Percentiles rank a stretch among this genome's conserved stretches.
These are phyloP conservation scores for Beta lomatogona DNA, from an alignment of 179 eudicot genomes.

Conservation along the genomic window DNA sequence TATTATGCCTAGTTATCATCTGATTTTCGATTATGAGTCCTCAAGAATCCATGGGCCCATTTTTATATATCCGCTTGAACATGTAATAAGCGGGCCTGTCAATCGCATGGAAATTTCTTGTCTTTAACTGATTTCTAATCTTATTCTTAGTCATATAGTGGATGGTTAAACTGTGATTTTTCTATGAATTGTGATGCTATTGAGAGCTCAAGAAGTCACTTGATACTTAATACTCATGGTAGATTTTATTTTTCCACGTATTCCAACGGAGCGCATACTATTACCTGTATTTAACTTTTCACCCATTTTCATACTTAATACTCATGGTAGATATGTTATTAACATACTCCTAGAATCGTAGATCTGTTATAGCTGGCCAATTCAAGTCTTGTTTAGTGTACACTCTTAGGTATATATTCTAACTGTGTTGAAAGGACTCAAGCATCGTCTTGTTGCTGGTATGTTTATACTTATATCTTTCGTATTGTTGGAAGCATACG, in stretches of 20 bases:
- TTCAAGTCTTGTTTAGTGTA: constrained; percentile 24
- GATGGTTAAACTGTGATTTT: not conserved
- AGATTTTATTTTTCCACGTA: not conserved
- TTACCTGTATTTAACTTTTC: not conserved
- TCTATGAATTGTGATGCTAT: not conserved
- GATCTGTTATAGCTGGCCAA: constrained; percentile 18
- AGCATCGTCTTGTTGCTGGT: constrained; percentile 98
- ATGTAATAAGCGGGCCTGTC: not conserved
- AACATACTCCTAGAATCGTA: not conserved
- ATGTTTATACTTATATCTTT: constrained; percentile 15
- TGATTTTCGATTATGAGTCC: too few species aligned
- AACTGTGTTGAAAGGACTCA: constrained; percentile 91
- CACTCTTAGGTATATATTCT: constrained; percentile 73
- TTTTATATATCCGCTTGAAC: too few species aligned
- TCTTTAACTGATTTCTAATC: not conserved
- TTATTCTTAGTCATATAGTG: not conserved
- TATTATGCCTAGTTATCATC: too few species aligned
- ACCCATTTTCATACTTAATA: not conserved
- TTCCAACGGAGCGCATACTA: not conserved
- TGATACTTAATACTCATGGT: too few species aligned
- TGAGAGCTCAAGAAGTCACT: too few species aligned
- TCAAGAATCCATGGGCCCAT: too few species aligned
- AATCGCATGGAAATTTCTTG: not conserved
- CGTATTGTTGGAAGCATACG: not conserved
- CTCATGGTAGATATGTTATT: not conserved